Base-by-base conservation (phyloP, 495 filamentous ascomycete species). In the Penicillium mononematosum region DNA sequence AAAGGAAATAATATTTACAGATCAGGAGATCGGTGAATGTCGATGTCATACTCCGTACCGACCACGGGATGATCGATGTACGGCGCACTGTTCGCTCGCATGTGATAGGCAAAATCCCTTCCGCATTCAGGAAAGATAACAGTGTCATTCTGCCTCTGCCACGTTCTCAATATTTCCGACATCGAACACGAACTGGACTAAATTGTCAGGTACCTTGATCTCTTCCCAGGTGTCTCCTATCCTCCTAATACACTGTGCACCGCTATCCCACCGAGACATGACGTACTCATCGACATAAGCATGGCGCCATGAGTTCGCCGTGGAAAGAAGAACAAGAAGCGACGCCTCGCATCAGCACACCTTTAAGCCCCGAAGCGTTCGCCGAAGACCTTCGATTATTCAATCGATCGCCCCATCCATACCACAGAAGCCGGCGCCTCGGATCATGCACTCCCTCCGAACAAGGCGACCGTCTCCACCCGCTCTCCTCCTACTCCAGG, bases 331-430 rank as follows among this genome's bases (percentile, higher is more conserved):
- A 78, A 60, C 62, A 70, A 50, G 61, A 66, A 56, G 60, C 53
- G 53, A 45, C 61, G 58, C 56, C 59, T 32, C 63, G 62, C 57
- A 67, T 50, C 27, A 65, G 54, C 48, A 62, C 63, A 32, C 53
- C 53, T 17, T 44, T 41, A 16, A 58, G 56, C 46, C 58, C 63
- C 41, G 70, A 68, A 44, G 36, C 59, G 12, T 58, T 61, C 19
- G 46, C 60, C 39, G 67, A 71, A 38, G 45, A 65, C 41, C 63
- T 83, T 56, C 79, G 83, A 66, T 69, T 76, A 34, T 78, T 84
- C 45, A 87, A 85, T 50, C 86, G 88, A 64, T 91, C 89, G 41
- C 88, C 89, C 39, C 88, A 91, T 73, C 89, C 89, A 7, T 91
- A 92, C 62, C 80, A 85, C 63, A 83, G 82, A 59, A 78, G 70